phyloP scores from a whole-genome alignment of 2,329 filamentous ascomycete species.

The Aspergillus hortae region DNA sequence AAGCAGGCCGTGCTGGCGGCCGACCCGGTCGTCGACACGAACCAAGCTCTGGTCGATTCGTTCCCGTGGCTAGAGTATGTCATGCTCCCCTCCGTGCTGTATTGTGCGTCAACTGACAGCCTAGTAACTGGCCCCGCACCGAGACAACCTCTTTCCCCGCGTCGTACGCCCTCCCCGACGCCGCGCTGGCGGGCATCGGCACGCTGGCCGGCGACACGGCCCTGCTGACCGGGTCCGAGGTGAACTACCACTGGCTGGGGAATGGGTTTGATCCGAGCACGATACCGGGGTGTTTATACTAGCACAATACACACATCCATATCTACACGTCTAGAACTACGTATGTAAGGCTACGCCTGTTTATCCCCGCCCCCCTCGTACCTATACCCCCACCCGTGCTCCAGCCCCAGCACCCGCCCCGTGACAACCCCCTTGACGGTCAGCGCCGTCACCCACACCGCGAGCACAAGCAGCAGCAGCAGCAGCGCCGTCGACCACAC shows the following conservation, averaged over 20 bases:
- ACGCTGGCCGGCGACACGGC: slow-evolving; percentile 4
- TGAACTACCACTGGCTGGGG: slow-evolving; percentile 8
- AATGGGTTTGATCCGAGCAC: slow-evolving; percentile 10
- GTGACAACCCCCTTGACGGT: slow-evolving; percentile 29
- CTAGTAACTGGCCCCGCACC: slow-evolving; percentile 1
- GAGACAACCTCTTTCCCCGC: not conserved
- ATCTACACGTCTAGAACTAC: not conserved
- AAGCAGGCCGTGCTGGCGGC: slow-evolving; percentile 10
- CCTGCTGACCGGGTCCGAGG: slow-evolving; percentile 6
- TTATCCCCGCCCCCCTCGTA: not conserved
- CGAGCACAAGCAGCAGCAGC: slow-evolving; percentile 33
- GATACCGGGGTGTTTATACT: slow-evolving; percentile 11
- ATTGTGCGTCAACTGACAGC: not conserved
- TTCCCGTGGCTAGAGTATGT: slow-evolving; percentile 15
- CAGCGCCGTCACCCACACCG: slow-evolving; percentile 27
- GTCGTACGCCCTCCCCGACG: slow-evolving; percentile 2
- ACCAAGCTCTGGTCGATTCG: slow-evolving; percentile 7
- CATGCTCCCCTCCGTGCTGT: not conserved
- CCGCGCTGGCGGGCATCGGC: slow-evolving; percentile 1
- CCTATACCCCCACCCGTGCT: slow-evolving; percentile 20
- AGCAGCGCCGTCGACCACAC: slow-evolving; percentile 38
- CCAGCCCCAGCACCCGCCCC: slow-evolving; percentile 29
- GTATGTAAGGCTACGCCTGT: not conserved
- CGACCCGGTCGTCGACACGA: slow-evolving; percentile 11
- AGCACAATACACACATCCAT: not conserved